Percentiles rank a stretch among this genome's conserved stretches.
Evolutionary conservation across 1,139 yeast species (phyloP).

Genomic region (Zygotorulaspora mrakii): DNA sequence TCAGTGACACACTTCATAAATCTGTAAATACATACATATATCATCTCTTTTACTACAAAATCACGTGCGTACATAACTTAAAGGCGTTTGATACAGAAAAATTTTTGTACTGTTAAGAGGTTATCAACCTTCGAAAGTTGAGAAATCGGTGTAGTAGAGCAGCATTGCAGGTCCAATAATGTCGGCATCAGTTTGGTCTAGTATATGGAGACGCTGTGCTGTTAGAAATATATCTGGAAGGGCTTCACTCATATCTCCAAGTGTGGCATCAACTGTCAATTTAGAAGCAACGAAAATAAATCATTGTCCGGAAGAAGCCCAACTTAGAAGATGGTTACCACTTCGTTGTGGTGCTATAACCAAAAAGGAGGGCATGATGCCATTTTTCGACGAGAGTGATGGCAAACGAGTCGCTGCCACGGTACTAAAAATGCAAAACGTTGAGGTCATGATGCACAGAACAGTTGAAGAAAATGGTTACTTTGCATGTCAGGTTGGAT

Average conservation of each 20-base stretch:
- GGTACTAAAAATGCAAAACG: constrained; percentile 78
- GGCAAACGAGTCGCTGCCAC: constrained; percentile 80
- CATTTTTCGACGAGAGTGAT: constrained; percentile 63
- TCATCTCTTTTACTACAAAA: too few relatives aligned
- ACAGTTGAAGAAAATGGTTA: constrained; percentile 71
- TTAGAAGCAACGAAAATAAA: constrained; percentile 42
- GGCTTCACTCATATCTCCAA: constrained; percentile 26
- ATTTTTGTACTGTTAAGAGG: too few relatives aligned
- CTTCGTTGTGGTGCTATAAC: constrained; percentile 82
- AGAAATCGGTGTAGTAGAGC: too few relatives aligned
- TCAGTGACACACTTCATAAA: background rate
- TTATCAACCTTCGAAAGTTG: too few relatives aligned
- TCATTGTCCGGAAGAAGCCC: constrained; percentile 56
- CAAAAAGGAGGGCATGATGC: constrained; percentile 83
- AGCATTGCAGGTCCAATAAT: constrained; percentile 4
- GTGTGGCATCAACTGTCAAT: constrained; percentile 21
- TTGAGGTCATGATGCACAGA: constrained; percentile 76
- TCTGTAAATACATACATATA: constrained; percentile 8
- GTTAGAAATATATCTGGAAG: constrained; percentile 16
- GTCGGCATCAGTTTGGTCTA: constrained; percentile 9
- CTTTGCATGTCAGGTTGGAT: constrained; percentile 85
- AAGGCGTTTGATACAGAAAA: too few relatives aligned
- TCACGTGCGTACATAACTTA: too few relatives aligned
- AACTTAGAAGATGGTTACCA: constrained; percentile 63
- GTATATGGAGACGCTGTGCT: constrained; percentile 5